Evolutionary conservation across 495 filamentous ascomycete genomes (phyloP), one percentile per base, ranked within the genome.

Genomic region (Endocarpon pusillum): DNA sequence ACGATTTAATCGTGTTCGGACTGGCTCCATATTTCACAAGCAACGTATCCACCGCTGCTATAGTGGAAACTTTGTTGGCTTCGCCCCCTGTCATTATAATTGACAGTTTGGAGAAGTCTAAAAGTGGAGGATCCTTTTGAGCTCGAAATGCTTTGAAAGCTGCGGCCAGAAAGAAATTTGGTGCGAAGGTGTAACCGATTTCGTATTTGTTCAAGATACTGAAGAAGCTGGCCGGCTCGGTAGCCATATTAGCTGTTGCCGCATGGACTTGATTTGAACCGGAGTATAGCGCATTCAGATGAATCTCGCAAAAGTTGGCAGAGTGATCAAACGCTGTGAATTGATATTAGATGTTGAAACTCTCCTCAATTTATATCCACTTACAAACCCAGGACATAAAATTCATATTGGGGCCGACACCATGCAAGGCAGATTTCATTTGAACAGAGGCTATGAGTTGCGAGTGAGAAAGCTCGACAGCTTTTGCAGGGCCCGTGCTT

Each of bases 261-360:
- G 62, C 45, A 12, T 66, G 59, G 21, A 69, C 34, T 32, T 67
- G 62, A 18, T 42, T 40, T 7, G 52, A 51, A 18, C 49, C 43
- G 7, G 49, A 29, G 16, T 21, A 39, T 19, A 66, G 35, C 4
- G 61, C 59, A 8, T 49, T 51, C 1, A 75, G 40, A 41, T 73
- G 69, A 19, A 62, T 54, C 34, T 75, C 58, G 0, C 53, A 38
- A 5, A 75, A 40, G 36, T 40, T 55, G 5, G 67, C 68, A 15
- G 71, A 67, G 32, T 75, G 69, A 32, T 72, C 66, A 4, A 70
- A 35, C 6, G n/a, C n/a, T n/a, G n/a, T n/a, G n/a, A n/a, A n/a
- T n/a, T n/a, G n/a, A n/a, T n/a, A n/a, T n/a, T n/a, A n/a, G n/a
- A n/a, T n/a, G n/a, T n/a, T n/a, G n/a, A n/a, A n/a, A n/a, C n/a